phyloP scores from a whole-genome alignment of 441 rosid species.

The Populus trichocarpa region DNA sequence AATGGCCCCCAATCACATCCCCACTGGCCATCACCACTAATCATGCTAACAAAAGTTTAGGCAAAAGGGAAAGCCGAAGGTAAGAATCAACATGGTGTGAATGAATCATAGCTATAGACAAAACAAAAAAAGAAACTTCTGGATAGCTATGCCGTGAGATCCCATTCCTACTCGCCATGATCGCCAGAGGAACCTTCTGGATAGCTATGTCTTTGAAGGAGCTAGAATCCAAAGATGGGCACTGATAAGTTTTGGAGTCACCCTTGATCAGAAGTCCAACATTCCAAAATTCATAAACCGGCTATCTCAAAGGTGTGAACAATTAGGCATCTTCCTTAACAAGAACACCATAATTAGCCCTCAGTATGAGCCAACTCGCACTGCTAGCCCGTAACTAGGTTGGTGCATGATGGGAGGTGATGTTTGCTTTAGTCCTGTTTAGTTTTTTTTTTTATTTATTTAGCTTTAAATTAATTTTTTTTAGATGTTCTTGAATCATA shows the following conservation, averaged over 20 bases:
- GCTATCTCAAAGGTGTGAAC: conserved; percentile 83
- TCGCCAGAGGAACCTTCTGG: conserved; percentile 73
- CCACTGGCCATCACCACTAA: conserved; percentile 20
- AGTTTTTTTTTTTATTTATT: too few species aligned
- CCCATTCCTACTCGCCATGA: conserved; percentile 60
- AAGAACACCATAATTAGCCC: conserved; percentile 54
- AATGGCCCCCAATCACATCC: conserved; percentile 17
- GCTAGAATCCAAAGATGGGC: conserved; percentile 76
- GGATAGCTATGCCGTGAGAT: conserved; percentile 51
- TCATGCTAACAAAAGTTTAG: conserved; percentile 31
- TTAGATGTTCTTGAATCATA: too few species aligned
- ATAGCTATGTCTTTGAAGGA: conserved; percentile 71
- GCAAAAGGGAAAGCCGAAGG: conserved; percentile 19
- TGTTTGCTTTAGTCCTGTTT: too few species aligned
- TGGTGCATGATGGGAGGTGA: too few species aligned
- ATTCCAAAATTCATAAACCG: conserved; percentile 75
- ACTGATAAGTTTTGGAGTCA: conserved; percentile 85
- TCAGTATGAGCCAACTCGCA: conserved; percentile 47
- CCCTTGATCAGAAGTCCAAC: conserved; percentile 60
- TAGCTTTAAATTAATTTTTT: too few species aligned
- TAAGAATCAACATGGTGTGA: background rate
- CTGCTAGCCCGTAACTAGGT: too few species aligned
- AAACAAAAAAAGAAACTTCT: background rate
- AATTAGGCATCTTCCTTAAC: conserved; percentile 72
- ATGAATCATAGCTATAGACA: background rate